These are phyloP conservation scores for Gastrolobium villosum DNA, from an alignment of 306 rosid species.

Conservation along the genomic window DNA sequence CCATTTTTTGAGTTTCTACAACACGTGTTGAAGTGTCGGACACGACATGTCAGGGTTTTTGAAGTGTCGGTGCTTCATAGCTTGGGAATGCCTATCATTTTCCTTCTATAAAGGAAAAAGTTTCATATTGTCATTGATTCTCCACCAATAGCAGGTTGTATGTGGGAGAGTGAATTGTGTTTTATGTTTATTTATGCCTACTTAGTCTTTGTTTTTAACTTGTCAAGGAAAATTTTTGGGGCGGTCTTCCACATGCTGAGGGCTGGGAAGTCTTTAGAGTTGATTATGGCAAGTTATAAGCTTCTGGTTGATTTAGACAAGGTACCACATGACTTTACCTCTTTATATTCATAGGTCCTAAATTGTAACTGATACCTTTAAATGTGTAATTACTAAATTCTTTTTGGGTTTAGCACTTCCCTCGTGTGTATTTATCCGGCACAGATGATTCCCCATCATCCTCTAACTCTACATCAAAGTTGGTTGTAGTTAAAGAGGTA, in stretches of 20 bases:
- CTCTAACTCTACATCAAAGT: conserved; percentile 40
- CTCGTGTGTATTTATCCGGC: conserved; percentile 60
- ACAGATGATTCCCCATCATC: conserved; percentile 48
- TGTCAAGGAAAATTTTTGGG: conserved; percentile 49
- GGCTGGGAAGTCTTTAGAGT: conserved; percentile 52
- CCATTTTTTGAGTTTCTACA: too few species aligned
- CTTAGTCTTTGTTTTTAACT: conserved; percentile 1
- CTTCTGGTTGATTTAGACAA: conserved; percentile 75
- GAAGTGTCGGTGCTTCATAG: too few species aligned
- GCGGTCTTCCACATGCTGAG: conserved; percentile 55
- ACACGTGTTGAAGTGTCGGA: too few species aligned
- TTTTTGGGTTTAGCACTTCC: conserved; percentile 62
- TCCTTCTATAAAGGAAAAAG: background rate
- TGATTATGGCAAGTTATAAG: conserved; percentile 56
- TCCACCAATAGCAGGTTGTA: background rate
- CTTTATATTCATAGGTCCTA: background rate
- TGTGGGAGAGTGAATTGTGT: conserved; percentile 21
- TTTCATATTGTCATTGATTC: background rate
- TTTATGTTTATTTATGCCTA: conserved; percentile 28
- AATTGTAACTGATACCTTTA: conserved; percentile 32
- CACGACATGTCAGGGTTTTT: too few species aligned
- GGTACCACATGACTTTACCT: conserved; percentile 51
- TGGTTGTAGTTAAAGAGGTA: conserved; percentile 80
- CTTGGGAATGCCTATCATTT: conserved; percentile 11
- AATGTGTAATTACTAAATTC: background rate